A percentile compares a stretch with the other conserved stretches of the same genome.
Conservation (phyloP, 345 rosid genomes). For the Nasturtium officinale region DNA sequence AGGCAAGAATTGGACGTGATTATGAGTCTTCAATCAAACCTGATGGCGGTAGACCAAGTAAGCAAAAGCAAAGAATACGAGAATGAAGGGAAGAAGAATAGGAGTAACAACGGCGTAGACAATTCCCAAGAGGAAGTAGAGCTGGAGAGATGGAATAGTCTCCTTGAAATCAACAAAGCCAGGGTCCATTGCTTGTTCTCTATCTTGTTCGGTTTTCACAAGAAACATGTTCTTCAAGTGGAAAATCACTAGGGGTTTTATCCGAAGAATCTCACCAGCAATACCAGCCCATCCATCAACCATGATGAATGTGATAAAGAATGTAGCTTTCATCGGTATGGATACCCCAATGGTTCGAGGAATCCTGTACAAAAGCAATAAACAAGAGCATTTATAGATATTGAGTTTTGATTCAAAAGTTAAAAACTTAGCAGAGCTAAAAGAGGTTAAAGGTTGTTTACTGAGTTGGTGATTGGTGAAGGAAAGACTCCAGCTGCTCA, state of each 20-base stretch:
- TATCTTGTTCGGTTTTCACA: constrained; percentile 87
- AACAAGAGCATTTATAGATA: neutral
- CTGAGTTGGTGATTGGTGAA: constrained; percentile 92
- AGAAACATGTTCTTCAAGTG: constrained; percentile 92
- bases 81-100: constrained; percentile 87
- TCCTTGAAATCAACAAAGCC: constrained; percentile 82
- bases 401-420: neutral
- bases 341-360: constrained; percentile 96
- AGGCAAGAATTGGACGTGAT: neutral
- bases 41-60: constrained; percentile 97
- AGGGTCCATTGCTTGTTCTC: constrained; percentile 85
- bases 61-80: constrained; percentile 89
- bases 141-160: constrained; percentile 86
- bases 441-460: constrained; percentile 44
- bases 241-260: constrained; percentile 80
- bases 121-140: constrained; percentile 91
- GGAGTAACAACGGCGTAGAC: constrained; percentile 95
- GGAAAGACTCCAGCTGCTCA: constrained; percentile 82
- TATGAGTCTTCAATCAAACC: constrained; percentile 48
- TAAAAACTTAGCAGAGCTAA: constrained; percentile 3
- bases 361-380: constrained; percentile 55
- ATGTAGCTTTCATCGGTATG: constrained; percentile 99
- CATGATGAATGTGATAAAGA: constrained; percentile 92
- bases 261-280: constrained; percentile 86
- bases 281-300: constrained; percentile 99